phyloP scores from a whole-genome alignment of 2,329 filamentous ascomycete species.

The Decorospora gaudefroyi region DNA sequence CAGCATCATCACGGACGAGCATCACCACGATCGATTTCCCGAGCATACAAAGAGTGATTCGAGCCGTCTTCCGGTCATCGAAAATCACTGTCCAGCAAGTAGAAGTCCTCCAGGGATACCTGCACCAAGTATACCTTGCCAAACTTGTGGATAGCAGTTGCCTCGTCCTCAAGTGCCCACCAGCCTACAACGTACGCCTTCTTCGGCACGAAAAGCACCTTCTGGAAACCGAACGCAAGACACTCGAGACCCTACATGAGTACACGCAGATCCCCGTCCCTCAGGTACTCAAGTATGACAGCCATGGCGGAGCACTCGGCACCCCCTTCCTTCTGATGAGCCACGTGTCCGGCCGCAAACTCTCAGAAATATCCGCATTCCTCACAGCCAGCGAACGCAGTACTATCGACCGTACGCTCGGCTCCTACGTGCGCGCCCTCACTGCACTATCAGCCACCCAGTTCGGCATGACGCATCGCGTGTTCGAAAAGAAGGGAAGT shows the following conservation, averaged over 20 bases:
- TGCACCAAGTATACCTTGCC: slow-evolving; percentile 52
- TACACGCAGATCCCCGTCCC: slow-evolving; percentile 47
- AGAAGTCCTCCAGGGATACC: slow-evolving; percentile 41
- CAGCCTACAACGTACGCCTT: slow-evolving; percentile 45
- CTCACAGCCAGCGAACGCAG: slow-evolving; percentile 46
- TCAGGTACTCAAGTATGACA: slow-evolving; percentile 48
- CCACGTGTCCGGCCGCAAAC: slow-evolving; percentile 40
- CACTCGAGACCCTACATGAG: slow-evolving; percentile 46
- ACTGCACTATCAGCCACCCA: slow-evolving; percentile 52
- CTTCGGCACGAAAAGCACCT: slow-evolving; percentile 52
- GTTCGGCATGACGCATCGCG: slow-evolving; percentile 58
- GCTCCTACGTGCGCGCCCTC: slow-evolving; percentile 50
- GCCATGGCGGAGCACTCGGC: slow-evolving; percentile 33
- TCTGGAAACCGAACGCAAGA: slow-evolving; percentile 48
- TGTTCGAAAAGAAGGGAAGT: slow-evolving; percentile 53
- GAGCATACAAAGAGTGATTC: slow-evolving; percentile 44
- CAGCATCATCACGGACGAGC: slow-evolving; percentile 27
- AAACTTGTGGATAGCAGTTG: slow-evolving; percentile 47
- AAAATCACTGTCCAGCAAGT: slow-evolving; percentile 41
- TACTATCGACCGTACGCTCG: slow-evolving; percentile 49
- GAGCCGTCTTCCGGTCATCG: slow-evolving; percentile 39
- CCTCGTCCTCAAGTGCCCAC: slow-evolving; percentile 51
- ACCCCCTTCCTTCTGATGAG: slow-evolving; percentile 44
- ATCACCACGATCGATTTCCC: slow-evolving; percentile 37
- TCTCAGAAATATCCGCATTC: slow-evolving; percentile 37